phyloP scores from a whole-genome alignment of 331 rosid species.

The Arachis monticola region DNA sequence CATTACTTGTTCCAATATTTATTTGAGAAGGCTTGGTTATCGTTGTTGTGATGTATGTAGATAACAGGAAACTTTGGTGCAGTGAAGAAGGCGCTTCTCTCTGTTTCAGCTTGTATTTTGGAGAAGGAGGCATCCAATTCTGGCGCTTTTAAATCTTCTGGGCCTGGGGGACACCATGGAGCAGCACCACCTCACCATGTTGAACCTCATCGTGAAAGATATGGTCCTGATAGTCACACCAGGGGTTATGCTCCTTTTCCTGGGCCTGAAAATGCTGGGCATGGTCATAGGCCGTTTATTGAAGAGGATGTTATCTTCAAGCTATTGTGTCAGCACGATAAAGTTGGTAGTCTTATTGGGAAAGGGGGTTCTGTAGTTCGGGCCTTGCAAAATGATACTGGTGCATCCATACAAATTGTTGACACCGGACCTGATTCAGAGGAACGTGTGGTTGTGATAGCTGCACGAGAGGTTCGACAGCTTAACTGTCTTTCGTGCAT shows the following conservation, averaged over 20 bases:
- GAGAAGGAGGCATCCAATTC: slow-evolving; percentile 56
- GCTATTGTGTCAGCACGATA: slow-evolving; percentile 76
- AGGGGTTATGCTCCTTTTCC: slow-evolving; percentile 64
- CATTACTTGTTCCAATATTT: background rate
- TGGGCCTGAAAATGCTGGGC: slow-evolving; percentile 60
- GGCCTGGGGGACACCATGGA: slow-evolving; percentile 49
- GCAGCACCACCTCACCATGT: slow-evolving; percentile 43
- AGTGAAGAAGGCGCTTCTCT: slow-evolving; percentile 77
- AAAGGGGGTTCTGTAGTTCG: slow-evolving; percentile 87
- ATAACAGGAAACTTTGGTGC: slow-evolving; percentile 64
- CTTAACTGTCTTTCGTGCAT: slow-evolving; percentile 33
- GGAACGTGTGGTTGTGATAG: slow-evolving; percentile 79
- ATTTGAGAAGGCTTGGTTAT: background rate
- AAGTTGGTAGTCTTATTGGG: slow-evolving; percentile 91
- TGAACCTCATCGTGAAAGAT: slow-evolving; percentile 56
- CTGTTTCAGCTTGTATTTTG: slow-evolving; percentile 68
- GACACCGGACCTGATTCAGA: slow-evolving; percentile 77
- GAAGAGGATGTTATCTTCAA: slow-evolving; percentile 90
- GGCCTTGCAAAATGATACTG: slow-evolving; percentile 79
- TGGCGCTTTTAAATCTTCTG: slow-evolving; percentile 55
- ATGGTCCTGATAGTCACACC: slow-evolving; percentile 55
- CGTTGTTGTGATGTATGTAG: slow-evolving; percentile 58
- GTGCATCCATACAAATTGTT: slow-evolving; percentile 81
- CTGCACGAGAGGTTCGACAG: slow-evolving; percentile 77
- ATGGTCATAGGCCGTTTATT: slow-evolving; percentile 58